phyloP scores from a whole-genome alignment of 1,284 basidiomycete genomes.

The Tremellales sp. region DNA sequence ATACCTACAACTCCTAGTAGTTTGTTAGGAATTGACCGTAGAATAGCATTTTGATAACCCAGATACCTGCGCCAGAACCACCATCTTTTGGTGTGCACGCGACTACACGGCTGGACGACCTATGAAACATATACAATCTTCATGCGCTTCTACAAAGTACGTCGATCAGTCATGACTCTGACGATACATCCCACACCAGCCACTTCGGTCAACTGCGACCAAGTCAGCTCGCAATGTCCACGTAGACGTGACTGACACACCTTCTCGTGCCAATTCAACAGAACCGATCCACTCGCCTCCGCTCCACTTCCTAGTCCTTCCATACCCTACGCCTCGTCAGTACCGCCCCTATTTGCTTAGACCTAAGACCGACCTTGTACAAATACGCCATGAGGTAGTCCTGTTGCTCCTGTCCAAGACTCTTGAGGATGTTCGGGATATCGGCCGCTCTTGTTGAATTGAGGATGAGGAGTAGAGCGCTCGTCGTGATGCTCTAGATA shows the following conservation, averaged over 20 bases:
- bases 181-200: conserved; percentile 97
- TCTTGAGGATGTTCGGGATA: conserved; percentile 71
- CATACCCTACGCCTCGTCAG: no score
- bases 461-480: conserved; percentile 83
- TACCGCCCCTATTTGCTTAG: not conserved
- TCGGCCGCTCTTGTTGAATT: conserved; percentile 92
- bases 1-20: conserved; percentile 26
- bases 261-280: conserved; percentile 95
- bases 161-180: conserved; percentile 92
- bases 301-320: conserved; percentile 63
- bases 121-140: not conserved
- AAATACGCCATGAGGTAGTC: conserved; percentile 97
- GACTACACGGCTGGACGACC: no score
- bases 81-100: no score
- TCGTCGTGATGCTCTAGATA: conserved; percentile 72
- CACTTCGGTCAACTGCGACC: conserved; percentile 77
- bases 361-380: conserved; percentile 62
- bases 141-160: conserved; percentile 58
- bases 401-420: conserved; percentile 72
- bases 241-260: conserved; percentile 53
- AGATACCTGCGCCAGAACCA: no score
- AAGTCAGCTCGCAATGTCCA: not conserved
- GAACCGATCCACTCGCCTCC: conserved; percentile 80
- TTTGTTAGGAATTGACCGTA: not conserved
- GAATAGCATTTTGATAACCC: conserved; percentile 8